Evolutionary conservation across 768 basidiomycete species (phyloP), one percentile per base, ranked within the genome.

Genomic region (Amanita rimosa): DNA sequence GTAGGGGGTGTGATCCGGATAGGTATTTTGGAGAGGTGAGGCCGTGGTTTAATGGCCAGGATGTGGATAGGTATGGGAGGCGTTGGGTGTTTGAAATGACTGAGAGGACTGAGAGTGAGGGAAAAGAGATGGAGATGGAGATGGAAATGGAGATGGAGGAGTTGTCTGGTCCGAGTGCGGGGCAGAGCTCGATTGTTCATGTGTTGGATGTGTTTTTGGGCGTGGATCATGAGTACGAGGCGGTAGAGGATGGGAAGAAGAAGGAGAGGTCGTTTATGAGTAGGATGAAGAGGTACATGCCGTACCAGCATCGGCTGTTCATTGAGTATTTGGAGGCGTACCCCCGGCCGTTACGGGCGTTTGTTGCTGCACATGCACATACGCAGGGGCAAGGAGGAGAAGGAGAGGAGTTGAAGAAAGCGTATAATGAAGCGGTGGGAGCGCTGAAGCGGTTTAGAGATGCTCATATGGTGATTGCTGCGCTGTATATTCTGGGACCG

Each of bases 261-360:
- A n/a, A n/a, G n/a, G n/a, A 62, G 40, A 55, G 55, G 3, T 60
- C 76, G 6, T 81, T 88, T 59, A 73, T 90, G 48, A 67, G 75
- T 43, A 74, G 83, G 29, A 88, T 90, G 87, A 75, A 83, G 47
- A 63, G 67, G 6, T 91, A 92, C 64, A 92, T 92, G 89, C 86
- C 89, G 5, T 73, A 78, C 9, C 78, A 81, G 54, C 88, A 91
- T 59, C 81, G 86, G 22, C 67, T 75, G n/a, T 91, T 90, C 66
- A 67, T 92, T 22, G 68, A 67, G 45, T 84, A 89, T 59, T 75
- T 92, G 22, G 61, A 71, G 8, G 60, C 66, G 9, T 77, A 73
- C 49, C 79, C 80, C 2, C 74, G 81, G 1, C 76, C 81, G 0
- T 65, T 89, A 10, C 75, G 86, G 27, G 60, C 63, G 14, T 64